These are phyloP conservation scores for Geotrichum phurueaensis DNA, from an alignment of 1,139 yeast genomes.

Conservation along the genomic window DNA sequence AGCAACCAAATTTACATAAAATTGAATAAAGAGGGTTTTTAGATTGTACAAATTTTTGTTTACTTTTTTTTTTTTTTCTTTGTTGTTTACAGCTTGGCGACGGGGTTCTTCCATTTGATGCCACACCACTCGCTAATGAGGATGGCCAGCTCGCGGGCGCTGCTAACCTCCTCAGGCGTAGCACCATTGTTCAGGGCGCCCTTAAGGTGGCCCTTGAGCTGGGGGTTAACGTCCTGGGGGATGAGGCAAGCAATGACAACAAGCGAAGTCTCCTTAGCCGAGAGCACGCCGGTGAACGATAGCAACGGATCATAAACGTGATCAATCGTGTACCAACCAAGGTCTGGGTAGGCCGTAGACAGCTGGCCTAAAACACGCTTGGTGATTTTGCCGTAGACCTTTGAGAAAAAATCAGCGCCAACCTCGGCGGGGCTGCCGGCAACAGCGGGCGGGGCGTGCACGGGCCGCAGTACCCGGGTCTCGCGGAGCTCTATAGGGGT, in stretches of 20 bases:
- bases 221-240: conserved; percentile 95
- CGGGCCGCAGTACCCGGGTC: conserved; percentile 23
- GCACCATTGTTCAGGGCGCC: conserved; percentile 84
- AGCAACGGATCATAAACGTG: conserved; percentile 75
- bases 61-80: no score
- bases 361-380: conserved; percentile 61
- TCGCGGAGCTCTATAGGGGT: conserved; percentile 53
- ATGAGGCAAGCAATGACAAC: conserved; percentile 74
- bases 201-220: conserved; percentile 78
- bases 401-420: conserved; percentile 58
- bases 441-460: conserved; percentile 19
- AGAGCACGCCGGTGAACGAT: conserved; percentile 58
- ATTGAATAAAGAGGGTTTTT: not conserved
- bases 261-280: conserved; percentile 67
- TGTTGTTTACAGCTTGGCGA: conserved; percentile 46
- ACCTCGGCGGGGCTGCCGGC: conserved; percentile 17
- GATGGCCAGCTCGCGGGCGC: conserved; percentile 57
- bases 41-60: not conserved
- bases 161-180: conserved; percentile 54
- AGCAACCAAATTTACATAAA: not conserved
- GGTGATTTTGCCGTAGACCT: conserved; percentile 70
- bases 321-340: conserved; percentile 66
- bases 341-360: conserved; percentile 73
- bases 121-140: conserved; percentile 74
- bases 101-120: conserved; percentile 54